Base-by-base conservation (phyloP, 2,329 filamentous ascomycete genomes). In the Diaporthe aspalathi region DNA sequence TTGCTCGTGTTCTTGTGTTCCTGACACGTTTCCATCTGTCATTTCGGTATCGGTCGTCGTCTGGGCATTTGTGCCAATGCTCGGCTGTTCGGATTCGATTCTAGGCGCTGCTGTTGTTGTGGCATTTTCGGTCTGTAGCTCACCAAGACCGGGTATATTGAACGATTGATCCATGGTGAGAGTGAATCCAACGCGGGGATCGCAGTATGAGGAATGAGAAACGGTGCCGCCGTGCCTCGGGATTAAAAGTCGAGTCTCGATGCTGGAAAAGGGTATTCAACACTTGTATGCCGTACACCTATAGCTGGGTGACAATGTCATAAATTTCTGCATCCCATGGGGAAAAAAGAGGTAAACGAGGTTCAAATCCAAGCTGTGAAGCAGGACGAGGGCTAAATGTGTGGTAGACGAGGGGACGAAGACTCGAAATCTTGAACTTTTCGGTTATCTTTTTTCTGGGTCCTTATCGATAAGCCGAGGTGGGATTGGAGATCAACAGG, bases 101-200 rank as follows among this genome's bases (percentile, higher is more conserved):
- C 73, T 76, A 17, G 75, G 67, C n/a, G 45, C 32, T 6, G 75
- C 74, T 7, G 75, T 67, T 35, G 70, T 74, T 7, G 75, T 67
- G 32, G 70, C 63, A 67, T 78, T 74, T 47, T 76, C 76, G 5
- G 74, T 63, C 68, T 74, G 74, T 17, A 76, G 75, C 53, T 77
- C 72, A 73, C 78, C 78, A 16, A 79, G 77, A 68, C 79, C 78
- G 14, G 78, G 78, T n/a, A 80, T 79, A 29, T 74, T 68, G 53
- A 76, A 76, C 20, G 52, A 66, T 2, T 71, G 70, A 27, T 72
- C 56, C 72, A 73, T 73, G 8, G 32, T 50, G 20, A 9, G 4
- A 2, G 7, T 49, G 27, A 35, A 6, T 22, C 20, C 32, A 50
- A 20, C 14, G 35, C 5, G n/a, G 32, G 27, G 20, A 16, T 50